A percentile compares a stretch with the other conserved stretches of the same genome.
These are phyloP conservation scores for Paecilomyces fulvus DNA, from an alignment of 2,329 filamentous ascomycete species.

Conservation along the genomic window DNA sequence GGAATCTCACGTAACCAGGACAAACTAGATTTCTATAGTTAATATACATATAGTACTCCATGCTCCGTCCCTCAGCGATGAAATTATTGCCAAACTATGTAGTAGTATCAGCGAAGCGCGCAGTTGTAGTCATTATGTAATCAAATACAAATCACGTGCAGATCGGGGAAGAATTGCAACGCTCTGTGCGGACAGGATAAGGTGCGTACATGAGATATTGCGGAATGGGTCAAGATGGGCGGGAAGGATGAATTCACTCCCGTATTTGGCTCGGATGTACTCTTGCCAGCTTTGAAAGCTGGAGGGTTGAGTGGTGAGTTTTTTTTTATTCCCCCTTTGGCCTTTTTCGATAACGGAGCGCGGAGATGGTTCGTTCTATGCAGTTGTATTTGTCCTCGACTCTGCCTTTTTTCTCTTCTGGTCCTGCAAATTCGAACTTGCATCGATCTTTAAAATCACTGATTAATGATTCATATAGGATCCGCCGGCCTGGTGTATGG, in stretches of 20 bases:
- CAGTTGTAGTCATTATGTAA: no score
- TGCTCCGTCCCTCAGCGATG: no score
- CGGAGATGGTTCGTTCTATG: not conserved
- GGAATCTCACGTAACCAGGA: no score
- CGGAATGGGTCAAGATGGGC: conserved; percentile 18
- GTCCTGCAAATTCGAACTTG: not conserved
- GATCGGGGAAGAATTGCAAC: not conserved
- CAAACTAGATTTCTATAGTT: no score
- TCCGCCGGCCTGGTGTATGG: conserved; percentile 55
- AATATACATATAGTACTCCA: no score
- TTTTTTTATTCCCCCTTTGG: conserved; percentile 7
- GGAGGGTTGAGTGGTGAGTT: conserved; percentile 51
- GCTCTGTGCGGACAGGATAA: not conserved
- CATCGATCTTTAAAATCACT: not conserved
- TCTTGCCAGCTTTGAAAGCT: conserved; percentile 45
- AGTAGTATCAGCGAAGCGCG: no score
- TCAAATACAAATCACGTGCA: no score
- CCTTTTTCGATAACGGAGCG: not conserved
- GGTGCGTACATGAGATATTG: not conserved
- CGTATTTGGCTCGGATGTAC: conserved; percentile 10
- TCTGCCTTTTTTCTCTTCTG: not conserved
- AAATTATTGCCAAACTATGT: no score
- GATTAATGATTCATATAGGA: conserved; percentile 37
- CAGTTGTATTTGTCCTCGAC: not conserved
- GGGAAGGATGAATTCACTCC: conserved; percentile 10